Evolutionary conservation across 2,329 filamentous ascomycete species (phyloP).

Genomic region (Botryotinia convoluta): DNA sequence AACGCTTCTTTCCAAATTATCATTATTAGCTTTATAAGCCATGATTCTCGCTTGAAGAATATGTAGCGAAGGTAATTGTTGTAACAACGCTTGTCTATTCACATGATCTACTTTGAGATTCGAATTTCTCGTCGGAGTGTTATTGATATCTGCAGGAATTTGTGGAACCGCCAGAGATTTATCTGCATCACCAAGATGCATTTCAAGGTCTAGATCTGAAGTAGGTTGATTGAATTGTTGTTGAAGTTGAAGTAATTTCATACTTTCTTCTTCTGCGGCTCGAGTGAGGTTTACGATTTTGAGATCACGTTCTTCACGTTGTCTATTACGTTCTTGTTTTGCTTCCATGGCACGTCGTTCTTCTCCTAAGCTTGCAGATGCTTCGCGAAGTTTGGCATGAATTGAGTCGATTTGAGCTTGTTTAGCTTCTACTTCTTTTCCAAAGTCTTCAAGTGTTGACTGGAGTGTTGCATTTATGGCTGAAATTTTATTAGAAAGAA

Average conservation of each 20-base stretch:
- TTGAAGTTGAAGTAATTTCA: slow-evolving; percentile 49
- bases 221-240: slow-evolving; percentile 47
- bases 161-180: slow-evolving; percentile 32
- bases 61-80: slow-evolving; percentile 53
- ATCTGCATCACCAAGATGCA: slow-evolving; percentile 41
- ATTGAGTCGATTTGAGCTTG: slow-evolving; percentile 80
- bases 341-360: slow-evolving; percentile 72
- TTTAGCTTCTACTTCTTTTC: slow-evolving; percentile 76
- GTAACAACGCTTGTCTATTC: slow-evolving; percentile 41
- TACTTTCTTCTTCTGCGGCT: slow-evolving; percentile 68
- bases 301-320: slow-evolving; percentile 61
- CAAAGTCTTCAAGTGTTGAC: slow-evolving; percentile 76
- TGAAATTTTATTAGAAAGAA: slow-evolving; percentile 34
- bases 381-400: slow-evolving; percentile 75
- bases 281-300: slow-evolving; percentile 76
- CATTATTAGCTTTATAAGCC: slow-evolving; percentile 68
- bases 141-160: slow-evolving; percentile 33
- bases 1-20: slow-evolving; percentile 64
- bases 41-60: slow-evolving; percentile 66
- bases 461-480: slow-evolving; percentile 81
- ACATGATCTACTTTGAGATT: slow-evolving; percentile 44
- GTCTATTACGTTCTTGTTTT: slow-evolving; percentile 62
- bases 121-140: slow-evolving; percentile 38
- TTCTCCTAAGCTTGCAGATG: slow-evolving; percentile 74
- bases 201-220: slow-evolving; percentile 56